Conservation (phyloP, 2,329 filamentous ascomycete genomes). For the Leptodontidium sp. region DNA sequence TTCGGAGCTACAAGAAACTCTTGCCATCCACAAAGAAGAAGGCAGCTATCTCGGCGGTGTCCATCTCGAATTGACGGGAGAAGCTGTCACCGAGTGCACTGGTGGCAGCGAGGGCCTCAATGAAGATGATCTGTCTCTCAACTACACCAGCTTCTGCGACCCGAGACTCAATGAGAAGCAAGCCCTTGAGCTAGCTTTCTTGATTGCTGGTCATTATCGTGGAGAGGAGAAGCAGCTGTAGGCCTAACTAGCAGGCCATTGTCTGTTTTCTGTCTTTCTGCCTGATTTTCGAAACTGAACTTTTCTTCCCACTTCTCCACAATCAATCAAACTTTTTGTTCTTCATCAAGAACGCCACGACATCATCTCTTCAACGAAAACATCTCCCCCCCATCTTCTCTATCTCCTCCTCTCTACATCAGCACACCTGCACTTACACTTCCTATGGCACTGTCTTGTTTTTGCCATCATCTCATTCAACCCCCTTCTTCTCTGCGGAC, state of each 20-base stretch:
- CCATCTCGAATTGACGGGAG: conserved; percentile 93
- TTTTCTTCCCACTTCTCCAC: neutral
- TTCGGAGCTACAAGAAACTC: conserved; percentile 81
- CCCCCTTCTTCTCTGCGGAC: neutral
- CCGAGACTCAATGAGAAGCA: conserved; percentile 97
- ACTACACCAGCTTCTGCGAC: conserved; percentile 97
- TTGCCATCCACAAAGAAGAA: conserved; percentile 83
- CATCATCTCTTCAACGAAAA: neutral
- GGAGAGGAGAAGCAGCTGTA: conserved; percentile 23
- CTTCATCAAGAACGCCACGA: neutral
- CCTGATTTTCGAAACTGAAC: conserved; percentile 5
- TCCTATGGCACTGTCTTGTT: neutral
- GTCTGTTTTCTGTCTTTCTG: neutral
- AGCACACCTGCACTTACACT: neutral
- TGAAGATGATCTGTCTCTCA: conserved; percentile 86
- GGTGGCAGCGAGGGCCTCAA: conserved; percentile 87
- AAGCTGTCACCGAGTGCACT: conserved; percentile 95
- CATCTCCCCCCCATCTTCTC: neutral
- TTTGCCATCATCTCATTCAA: neutral
- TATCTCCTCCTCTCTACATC: neutral
- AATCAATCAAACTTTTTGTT: too few species aligned
- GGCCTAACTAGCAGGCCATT: neutral
- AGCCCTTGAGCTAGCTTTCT: conserved; percentile 90
- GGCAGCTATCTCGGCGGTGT: conserved; percentile 91
- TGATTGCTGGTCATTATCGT: conserved; percentile 78